Base-by-base conservation (phyloP, 768 basidiomycete genomes). In the Boletus rubescentipes region DNA sequence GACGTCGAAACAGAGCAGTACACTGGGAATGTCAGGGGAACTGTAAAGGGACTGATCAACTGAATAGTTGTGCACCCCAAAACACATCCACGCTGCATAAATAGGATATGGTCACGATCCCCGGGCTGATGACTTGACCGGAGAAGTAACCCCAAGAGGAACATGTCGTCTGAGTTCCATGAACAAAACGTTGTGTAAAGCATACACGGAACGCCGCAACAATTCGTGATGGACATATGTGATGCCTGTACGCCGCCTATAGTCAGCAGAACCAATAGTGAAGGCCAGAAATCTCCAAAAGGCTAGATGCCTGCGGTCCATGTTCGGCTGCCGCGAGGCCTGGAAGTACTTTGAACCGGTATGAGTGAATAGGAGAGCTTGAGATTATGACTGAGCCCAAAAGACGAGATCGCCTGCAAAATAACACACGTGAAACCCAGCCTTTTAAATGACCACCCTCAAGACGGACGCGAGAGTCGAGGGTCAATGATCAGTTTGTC, bases 51-150 rank as follows among this genome's bases (percentile, higher is more conserved):
- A 5, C 3, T 41, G 29, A 34, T 26, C 37, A 15, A 20, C 29
- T 34, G 46, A 31, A 11, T 36, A 21, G 26, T 36, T 3, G 14
- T 49, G 35, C 8, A 9, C 20, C 31, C 16, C 21, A 20, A 30
- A 21, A 7, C 26, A 35, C 16, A 29, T 46, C 21, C 5, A 11
- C 21, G 12, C 46, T 9, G 37, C 60, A 63, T 63, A 63, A 49
- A 52, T 63, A 63, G 18, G 49, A 20, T 35, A 32, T 38, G 39
- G 30, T 46, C 44, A 58, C 18, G 44, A 40, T 39, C 42, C 31
- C 23, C n/a, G n/a, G n/a, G n/a, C n/a, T n/a, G 16, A 35, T 40
- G 29, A 38, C 31, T 34, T 26, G 34, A 55, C 48, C 45, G 15
- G 30, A 49, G 46, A 44, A 51, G 12, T 21, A 18, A 37, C 23